Evolutionary conservation across 352 stramenopile species (phyloP), one percentile per base, ranked within the genome.

Genomic region (Pythium dissimile): DNA sequence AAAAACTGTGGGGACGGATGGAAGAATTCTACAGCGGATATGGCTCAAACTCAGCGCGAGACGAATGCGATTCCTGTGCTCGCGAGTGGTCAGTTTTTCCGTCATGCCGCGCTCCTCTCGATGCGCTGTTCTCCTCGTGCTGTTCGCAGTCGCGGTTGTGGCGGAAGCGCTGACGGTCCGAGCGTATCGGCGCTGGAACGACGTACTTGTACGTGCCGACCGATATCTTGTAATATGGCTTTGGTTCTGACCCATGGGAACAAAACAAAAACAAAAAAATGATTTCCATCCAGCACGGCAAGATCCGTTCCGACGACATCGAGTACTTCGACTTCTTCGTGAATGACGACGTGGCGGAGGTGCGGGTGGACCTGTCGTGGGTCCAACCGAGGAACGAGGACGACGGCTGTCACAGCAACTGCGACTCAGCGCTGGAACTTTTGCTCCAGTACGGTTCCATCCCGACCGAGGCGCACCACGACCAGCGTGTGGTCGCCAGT

Each of bases 281-380:
- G n/a, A 30, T 5, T 53, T 12, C 11, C 39, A 10, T 49, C 15
- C 51, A 67, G 64, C 31, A 64, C 37, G 64, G 58, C 27, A 59
- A 53, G 31, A 44, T 67, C 57, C 24, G 44, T 12, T 23, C 52
- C 6, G 64, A 71, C 32, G 64, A 58, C 30, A 16, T 71, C 57
- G 59, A 67, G 43, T 67, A 64, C 39, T 64, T 67, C 43, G 64
- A 71, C 26, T 71, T 71, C 23, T 3, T 32, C 11, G 59, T 61
- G 13, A 16, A 42, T 11, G 59, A 66, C n/a, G 28, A 59, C 9
- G 38, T 56, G 10, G 44, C 44, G 3, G 11, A 12, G 2, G 54
- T 62, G 18, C 10, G 18, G 4, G 34, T 62, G 35, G n/a, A 35
- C 26, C 9, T 62, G 20, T 34, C 26, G 18, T 35, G 34, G 10